Evolutionary conservation across 78 protist genomes (phyloP).

Genomic region (Dictyostelium citrinum): DNA sequence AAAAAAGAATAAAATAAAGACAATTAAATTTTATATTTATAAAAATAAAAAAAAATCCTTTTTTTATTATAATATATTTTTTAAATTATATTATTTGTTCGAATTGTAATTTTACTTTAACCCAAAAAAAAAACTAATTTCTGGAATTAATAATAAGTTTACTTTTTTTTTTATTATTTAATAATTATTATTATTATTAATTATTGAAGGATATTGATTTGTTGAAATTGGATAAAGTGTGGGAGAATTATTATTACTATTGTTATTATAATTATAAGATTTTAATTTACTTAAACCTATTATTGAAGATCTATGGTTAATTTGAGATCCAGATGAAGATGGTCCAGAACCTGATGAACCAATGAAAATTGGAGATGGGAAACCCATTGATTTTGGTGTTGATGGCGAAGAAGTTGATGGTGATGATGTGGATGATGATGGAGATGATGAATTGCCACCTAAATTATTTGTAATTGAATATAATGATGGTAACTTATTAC

Average conservation of each 20-base stretch:
- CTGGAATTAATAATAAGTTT: neutral
- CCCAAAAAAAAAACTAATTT: neutral
- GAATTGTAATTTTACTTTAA: neutral
- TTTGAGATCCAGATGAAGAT: neutral
- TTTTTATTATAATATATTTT: neutral
- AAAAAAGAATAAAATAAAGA: too few species aligned
- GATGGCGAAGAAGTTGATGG: neutral
- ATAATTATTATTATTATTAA: neutral
- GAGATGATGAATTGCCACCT: neutral
- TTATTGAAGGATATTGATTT: neutral
- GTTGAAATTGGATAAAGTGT: neutral
- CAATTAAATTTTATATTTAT: too few species aligned
- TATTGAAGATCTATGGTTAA: neutral
- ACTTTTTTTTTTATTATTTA: neutral
- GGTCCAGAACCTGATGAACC: neutral
- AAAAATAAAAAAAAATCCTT: neutral
- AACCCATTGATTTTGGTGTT: neutral
- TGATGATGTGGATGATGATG: neutral
- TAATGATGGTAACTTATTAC: constrained; percentile 35
- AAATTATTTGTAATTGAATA: constrained; percentile 33
- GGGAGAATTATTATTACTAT: neutral
- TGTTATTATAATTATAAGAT: neutral
- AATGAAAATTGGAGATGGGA: neutral
- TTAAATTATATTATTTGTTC: neutral
- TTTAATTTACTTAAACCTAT: constrained; percentile 8